Evolutionary conservation across 805 yeast species (phyloP).

Genomic region (Yamadazyma olivae): DNA sequence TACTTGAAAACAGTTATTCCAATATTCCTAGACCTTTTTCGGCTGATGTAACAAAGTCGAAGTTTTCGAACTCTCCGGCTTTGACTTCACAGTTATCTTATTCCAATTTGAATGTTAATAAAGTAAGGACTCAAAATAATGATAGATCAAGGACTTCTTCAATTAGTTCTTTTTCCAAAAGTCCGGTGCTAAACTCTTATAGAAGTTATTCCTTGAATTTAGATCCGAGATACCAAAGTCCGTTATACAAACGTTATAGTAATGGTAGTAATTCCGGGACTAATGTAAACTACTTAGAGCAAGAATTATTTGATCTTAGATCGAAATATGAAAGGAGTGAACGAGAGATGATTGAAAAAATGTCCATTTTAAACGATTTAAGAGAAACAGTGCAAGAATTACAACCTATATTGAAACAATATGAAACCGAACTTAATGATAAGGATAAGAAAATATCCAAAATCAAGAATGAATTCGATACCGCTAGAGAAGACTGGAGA

Average conservation of each 20-base stretch:
- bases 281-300: slow-evolving; percentile 9
- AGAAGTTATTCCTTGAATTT: slow-evolving; percentile 6
- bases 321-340: slow-evolving; percentile 21
- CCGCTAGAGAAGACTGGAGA: slow-evolving; percentile 57
- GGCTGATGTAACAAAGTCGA: slow-evolving; percentile 3
- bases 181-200: slow-evolving; percentile 6
- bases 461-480: slow-evolving; percentile 46
- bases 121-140: not conserved
- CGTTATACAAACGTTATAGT: not conserved
- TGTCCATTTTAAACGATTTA: slow-evolving; percentile 45
- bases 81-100: not conserved
- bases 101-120: not conserved
- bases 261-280: not conserved
- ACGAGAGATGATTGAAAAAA: slow-evolving; percentile 39
- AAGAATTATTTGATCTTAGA: slow-evolving; percentile 16
- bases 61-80: not conserved
- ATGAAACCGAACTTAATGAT: slow-evolving; percentile 39
- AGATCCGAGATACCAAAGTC: not conserved
- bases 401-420: slow-evolving; percentile 45
- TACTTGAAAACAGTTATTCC: not conserved
- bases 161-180: slow-evolving; percentile 6
- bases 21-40: slow-evolving; percentile 4
- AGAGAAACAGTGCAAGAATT: slow-evolving; percentile 47
- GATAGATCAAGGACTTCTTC: slow-evolving; percentile 10
- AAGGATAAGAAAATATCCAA: slow-evolving; percentile 47